Base-by-base conservation (phyloP, 257 asterid species). In the Datura wrightii region DNA sequence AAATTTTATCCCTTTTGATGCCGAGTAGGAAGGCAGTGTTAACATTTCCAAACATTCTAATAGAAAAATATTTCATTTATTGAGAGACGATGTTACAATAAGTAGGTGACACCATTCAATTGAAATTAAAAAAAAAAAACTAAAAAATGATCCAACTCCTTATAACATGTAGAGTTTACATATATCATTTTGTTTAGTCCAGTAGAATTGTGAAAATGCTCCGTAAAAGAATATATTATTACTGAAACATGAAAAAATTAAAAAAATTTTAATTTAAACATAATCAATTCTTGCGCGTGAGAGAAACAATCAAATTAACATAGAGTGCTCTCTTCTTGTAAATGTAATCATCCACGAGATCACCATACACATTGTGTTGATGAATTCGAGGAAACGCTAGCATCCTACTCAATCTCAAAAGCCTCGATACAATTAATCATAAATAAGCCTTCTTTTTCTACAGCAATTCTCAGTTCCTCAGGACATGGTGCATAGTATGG, bases 401-500 rank as follows among this genome's bases (percentile, higher is more conserved):
- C 91, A 6, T 90, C 93, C 96, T 96, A 94, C 1, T 85, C 87
- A 5, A 92, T 82, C 85, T 94, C 93, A 31, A 88, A 88, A 0
- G 83, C 69, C 16, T 87, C 84, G 0, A 90, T 19, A 16, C 71
- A 78, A 53, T 86, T 86, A 36, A 94, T 87, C 5, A 1, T 2
- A 76, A 90, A 90, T 6, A 95, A 94, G 3, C 91, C 96, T 88
- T 92, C 92, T 69, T 79, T 82, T 55, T 87, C 88, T 3, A 92
- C 79, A 11, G 83, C 84, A 36, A 44, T 82, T 76, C 55, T 88
- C 67, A 92, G 88, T 91, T 94, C 97, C 82, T 89, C 88, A 5
- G 66, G 39, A 0, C 87, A 91, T 58, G 97, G 95, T 3, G 94
- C 91, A 46, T 94, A 94, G 84, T 94, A 94, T 8, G 97, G 95